Base-by-base conservation (phyloP, 2,329 filamentous ascomycete genomes). In the Epichloe scottii region DNA sequence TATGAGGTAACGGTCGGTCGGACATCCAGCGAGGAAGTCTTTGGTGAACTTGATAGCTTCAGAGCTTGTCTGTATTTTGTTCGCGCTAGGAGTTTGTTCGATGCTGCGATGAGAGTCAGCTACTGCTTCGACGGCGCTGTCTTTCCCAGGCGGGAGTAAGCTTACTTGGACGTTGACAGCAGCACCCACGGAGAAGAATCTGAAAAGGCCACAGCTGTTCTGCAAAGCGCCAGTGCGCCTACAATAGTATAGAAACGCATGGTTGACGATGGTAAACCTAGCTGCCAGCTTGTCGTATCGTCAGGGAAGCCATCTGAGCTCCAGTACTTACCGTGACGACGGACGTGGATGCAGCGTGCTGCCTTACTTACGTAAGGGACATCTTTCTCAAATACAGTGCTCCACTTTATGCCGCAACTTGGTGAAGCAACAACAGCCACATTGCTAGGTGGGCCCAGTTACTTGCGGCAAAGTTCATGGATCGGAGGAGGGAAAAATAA, bases 161-260 rank as follows among this genome's bases (percentile, higher is more conserved):
- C 84, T 62, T 83, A 95, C 90, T 83, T 74, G 55, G 85, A 78
- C 44, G 85, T 91, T 34, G 91, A 96, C 66, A 94, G 84, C 58
- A 96, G 72, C 64, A 95, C 78, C 68, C 95, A 93, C 17, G 93
- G 91, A 50, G 88, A 90, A 2, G 90, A 89, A 68, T 95, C 85
- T 56, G 80, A 82, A 66, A 95, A 93, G 26, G 88, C 90, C 55
- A 81, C 72, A 43, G 76, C 81, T 23, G 75, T 74, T 54, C 78
- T 75, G 58, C 78, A 74, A 60, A 79, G 68, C 57, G 75, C 75
- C 62, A 79, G 68, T 48, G 78, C 63, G 58, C 74, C 66, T 54
- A 72, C 67, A 62, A 76, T 62, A 63, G 70, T 64, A 51, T 74
- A 75, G 61, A 75, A 62, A 72, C 75, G 78, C 80, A 83, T 84